Base-by-base conservation (phyloP, 495 filamentous ascomycete species). In the Lasiosphaeria ovina region DNA sequence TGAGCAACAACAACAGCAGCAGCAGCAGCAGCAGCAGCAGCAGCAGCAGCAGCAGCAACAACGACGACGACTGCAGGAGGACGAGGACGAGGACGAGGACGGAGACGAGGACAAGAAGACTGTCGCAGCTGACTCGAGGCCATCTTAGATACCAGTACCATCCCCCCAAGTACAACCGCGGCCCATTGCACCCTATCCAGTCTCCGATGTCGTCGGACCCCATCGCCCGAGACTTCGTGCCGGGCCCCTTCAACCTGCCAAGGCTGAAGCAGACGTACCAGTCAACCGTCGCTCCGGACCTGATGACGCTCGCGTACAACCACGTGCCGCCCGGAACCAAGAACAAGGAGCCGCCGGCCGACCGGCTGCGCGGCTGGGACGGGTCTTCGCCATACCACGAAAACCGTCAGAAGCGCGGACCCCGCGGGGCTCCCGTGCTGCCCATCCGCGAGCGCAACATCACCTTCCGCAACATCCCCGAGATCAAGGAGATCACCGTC, bases 371-470 rank as follows among this genome's bases (percentile, higher is more conserved):
- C 45, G 72, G 77, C 62, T 98, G 94, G 94, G 91, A 95, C 62
- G 91, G 88, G 67, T 87, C 86, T 54, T 96, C 90, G 1, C 92
- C 92, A 3, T 98, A 98, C 74, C 91, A 92, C 81, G 91, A 91
- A 74, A 93, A 94, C 80, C 84, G 94, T 51, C 87, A 87, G 3
- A 84, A 89, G 64, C 89, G 93, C 35, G 88, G 86, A 1, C 94
- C 94, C 11, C 83, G 93, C 62, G 92, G 94, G 51, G 48, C 57
- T 35, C 67, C 75, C 24, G 75, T 79, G 14, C 81, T 97, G 11
- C 84, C 82, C 0, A 83, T 95, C 2, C 74, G 94, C 14, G 88
- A 89, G 64, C 84, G 86, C 42, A 85, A 89, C 54, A 90, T 93
- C 62, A 88, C 82, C 6, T 97, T 92, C 79, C 85, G 82, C 62